phyloP scores from a whole-genome alignment of 2,329 filamentous ascomycete genomes.

The Aspergillus sp. region DNA sequence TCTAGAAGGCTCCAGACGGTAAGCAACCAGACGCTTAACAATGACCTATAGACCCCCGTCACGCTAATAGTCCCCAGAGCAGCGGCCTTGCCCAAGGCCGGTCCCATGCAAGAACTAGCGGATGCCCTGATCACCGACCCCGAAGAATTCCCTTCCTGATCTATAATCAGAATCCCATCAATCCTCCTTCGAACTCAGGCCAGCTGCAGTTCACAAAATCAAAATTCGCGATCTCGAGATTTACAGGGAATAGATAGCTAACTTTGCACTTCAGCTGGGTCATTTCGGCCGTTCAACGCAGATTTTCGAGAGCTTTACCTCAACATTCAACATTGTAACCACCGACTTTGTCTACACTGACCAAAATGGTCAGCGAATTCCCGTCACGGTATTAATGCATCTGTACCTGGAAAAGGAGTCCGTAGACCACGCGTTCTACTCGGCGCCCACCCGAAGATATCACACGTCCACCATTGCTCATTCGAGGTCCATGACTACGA shows the following conservation, averaged over 20 bases:
- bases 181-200: slow-evolving; percentile 25
- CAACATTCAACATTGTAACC: slow-evolving; percentile 33
- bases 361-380: slow-evolving; percentile 19
- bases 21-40: neutral
- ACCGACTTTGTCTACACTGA: slow-evolving; percentile 33
- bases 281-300: slow-evolving; percentile 33
- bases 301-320: slow-evolving; percentile 34
- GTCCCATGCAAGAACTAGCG: slow-evolving; percentile 3
- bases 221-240: neutral
- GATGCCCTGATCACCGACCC: no score
- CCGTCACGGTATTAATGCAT: slow-evolving; percentile 51
- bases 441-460: slow-evolving; percentile 20
- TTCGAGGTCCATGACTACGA: slow-evolving; percentile 58
- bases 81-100: slow-evolving; percentile 31
- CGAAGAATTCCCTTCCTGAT: no score
- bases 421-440: slow-evolving; percentile 58
- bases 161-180: no score
- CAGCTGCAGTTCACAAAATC: slow-evolving; percentile 36
- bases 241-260: neutral
- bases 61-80: no score
- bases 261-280: slow-evolving; percentile 21
- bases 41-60: no score
- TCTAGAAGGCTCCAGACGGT: slow-evolving; percentile 47
- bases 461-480: slow-evolving; percentile 52
- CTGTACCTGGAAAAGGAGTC: slow-evolving; percentile 51